Percentiles rank a stretch among this genome's conserved stretches.
phyloP scores from a whole-genome alignment of 257 asterid genomes.

The Paraleonurus japonicus region DNA sequence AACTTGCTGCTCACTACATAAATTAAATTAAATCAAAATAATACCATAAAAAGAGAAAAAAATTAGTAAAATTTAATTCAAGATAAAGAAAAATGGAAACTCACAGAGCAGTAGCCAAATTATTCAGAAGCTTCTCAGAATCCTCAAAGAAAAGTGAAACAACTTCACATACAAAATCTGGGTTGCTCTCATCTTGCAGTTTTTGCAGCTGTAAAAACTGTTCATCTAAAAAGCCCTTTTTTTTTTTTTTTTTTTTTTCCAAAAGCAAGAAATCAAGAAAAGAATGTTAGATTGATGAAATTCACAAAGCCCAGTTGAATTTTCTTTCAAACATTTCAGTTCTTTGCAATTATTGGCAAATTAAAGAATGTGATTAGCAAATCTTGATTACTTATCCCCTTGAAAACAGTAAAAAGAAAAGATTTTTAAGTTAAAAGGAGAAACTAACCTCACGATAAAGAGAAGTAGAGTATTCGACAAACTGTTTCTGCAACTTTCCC shows the following conservation, averaged over 20 bases:
- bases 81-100: conserved; percentile 17
- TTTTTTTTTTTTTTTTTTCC: conserved; percentile 1
- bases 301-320: not conserved
- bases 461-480: conserved; percentile 36
- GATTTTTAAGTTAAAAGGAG: not conserved
- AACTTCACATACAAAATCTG: conserved; percentile 69
- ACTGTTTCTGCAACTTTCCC: conserved; percentile 40
- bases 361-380: not conserved
- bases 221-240: conserved; percentile 59
- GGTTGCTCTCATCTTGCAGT: conserved; percentile 75
- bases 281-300: conserved; percentile 2
- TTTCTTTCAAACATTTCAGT: not conserved
- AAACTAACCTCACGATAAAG: conserved; percentile 33
- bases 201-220: conserved; percentile 67
- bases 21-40: conserved; percentile 2
- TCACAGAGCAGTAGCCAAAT: conserved; percentile 59
- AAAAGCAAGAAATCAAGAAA: not conserved
- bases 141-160: conserved; percentile 70
- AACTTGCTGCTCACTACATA: conserved; percentile 50
- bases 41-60: not conserved
- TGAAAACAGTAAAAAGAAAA: conserved; percentile 2
- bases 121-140: conserved; percentile 65
- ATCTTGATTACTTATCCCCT: conserved; percentile 2
- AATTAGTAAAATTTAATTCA: too few species aligned
- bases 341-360: not conserved